A percentile compares a stretch with the other conserved stretches of the same genome.
Conservation (phyloP, 169 alveolate genomes). For the Theileria equi region DNA sequence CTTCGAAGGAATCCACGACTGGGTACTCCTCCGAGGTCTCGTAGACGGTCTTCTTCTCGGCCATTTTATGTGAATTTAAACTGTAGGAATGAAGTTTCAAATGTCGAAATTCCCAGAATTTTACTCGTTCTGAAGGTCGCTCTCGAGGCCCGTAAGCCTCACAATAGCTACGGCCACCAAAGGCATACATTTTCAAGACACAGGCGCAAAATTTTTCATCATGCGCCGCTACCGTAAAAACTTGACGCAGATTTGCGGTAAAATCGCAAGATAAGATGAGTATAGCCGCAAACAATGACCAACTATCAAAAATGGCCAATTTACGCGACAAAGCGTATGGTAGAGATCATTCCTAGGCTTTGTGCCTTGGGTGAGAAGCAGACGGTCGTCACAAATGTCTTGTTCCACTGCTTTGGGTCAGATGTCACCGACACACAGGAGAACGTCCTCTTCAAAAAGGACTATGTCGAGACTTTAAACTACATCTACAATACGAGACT, state of each 20-base stretch:
- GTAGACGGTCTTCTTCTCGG: constrained; percentile 24
- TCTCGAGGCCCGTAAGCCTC: not conserved
- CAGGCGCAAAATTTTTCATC: not conserved
- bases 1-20: constrained; percentile 88
- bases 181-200: not conserved
- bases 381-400: constrained; percentile 52
- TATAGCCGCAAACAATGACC: not conserved
- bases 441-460: constrained; percentile 12
- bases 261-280: not conserved
- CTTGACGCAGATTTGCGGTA: not conserved
- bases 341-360: constrained; percentile 51
- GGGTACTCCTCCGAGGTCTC: constrained; percentile 63
- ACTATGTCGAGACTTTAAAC: constrained; percentile 40
- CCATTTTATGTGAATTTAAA: constrained; percentile 6
- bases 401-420: constrained; percentile 54
- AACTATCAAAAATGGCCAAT: constrained; percentile 28
- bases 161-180: not conserved
- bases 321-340: constrained; percentile 57
- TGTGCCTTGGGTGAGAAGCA: constrained; percentile 44
- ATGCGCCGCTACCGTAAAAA: not conserved
- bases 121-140: no score
- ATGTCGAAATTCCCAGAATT: no score
- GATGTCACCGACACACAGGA: not conserved
- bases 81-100: not conserved
- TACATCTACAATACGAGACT: constrained; percentile 31